These are phyloP conservation scores for Pythium brassicae DNA, from an alignment of 352 stramenopile genomes.

Conservation along the genomic window DNA sequence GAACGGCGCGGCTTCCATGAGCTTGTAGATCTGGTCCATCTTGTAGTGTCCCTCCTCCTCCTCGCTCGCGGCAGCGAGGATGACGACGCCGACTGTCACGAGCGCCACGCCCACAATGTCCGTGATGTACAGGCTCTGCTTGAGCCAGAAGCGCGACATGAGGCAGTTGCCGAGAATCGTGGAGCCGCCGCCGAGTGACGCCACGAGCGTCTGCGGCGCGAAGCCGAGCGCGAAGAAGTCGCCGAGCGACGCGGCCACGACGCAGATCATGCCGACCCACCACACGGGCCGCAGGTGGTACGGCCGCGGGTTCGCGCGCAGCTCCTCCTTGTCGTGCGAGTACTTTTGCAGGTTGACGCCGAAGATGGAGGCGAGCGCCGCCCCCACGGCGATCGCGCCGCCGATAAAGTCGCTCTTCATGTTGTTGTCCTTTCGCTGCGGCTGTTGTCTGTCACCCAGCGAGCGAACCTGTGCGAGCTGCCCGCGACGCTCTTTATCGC, in stretches of 20 bases:
- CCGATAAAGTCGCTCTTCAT: constrained; percentile 80
- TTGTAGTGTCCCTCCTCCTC: constrained; percentile 75
- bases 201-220: constrained; percentile 81
- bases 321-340: constrained; percentile 83
- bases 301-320: constrained; percentile 54
- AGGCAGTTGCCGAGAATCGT: constrained; percentile 84
- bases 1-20: constrained; percentile 78
- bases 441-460: too few relatives aligned
- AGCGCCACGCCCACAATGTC: constrained; percentile 73
- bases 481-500: too few relatives aligned
- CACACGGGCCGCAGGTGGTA: constrained; percentile 84
- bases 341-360: constrained; percentile 91
- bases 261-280: constrained; percentile 86
- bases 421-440: neutral
- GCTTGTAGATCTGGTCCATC: constrained; percentile 82
- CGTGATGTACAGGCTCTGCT: constrained; percentile 82
- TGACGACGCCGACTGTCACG: constrained; percentile 75
- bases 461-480: neutral
- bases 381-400: constrained; percentile 67
- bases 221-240: constrained; percentile 88
- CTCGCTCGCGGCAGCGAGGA: constrained; percentile 67
- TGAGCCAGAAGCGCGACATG: constrained; percentile 85
- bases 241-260: constrained; percentile 74
- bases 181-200: constrained; percentile 72
- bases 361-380: constrained; percentile 84